A percentile compares a stretch with the other conserved stretches of the same genome.
phyloP scores from a whole-genome alignment of 2,329 filamentous ascomycete genomes.

The Hymenotorrendiella dingleyae region DNA sequence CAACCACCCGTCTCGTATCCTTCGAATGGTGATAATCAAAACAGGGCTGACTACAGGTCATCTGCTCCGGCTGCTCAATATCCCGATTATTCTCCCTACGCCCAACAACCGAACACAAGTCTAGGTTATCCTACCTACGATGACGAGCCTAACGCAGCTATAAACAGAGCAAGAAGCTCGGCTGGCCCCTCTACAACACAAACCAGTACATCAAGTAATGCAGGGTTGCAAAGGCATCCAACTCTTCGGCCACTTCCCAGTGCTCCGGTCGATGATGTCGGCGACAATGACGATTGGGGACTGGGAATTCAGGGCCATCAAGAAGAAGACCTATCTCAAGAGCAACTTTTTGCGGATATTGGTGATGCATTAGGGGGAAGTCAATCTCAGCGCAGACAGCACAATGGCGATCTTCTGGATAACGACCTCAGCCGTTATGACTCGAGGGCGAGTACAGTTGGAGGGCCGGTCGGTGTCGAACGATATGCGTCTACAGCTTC shows the following conservation, averaged over 20 bases:
- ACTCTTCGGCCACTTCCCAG: conserved; percentile 29
- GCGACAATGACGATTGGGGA: conserved; percentile 26
- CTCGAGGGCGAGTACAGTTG: conserved; percentile 44
- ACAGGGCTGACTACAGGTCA: conserved; percentile 21
- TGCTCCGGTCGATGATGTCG: conserved; percentile 25
- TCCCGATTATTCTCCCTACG: conserved; percentile 20
- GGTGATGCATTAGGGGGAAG: conserved; percentile 27
- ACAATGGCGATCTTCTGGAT: conserved; percentile 42
- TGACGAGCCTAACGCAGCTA: conserved; percentile 9
- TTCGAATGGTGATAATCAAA: conserved; percentile 24
- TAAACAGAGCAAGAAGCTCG: conserved; percentile 19
- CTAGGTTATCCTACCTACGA: conserved; percentile 16
- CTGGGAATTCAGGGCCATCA: conserved; percentile 16
- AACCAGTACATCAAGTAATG: conserved; percentile 7
- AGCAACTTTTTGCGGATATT: conserved; percentile 32
- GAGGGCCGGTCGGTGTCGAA: conserved; percentile 36
- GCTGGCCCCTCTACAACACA: conserved; percentile 17
- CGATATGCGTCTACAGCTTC: conserved; percentile 46
- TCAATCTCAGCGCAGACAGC: conserved; percentile 14
- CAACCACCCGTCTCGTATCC: conserved; percentile 22
- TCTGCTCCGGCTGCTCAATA: conserved; percentile 18
- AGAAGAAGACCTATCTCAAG: conserved; percentile 27
- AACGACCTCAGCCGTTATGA: conserved; percentile 46
- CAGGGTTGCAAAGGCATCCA: conserved; percentile 29
- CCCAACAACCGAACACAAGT: conserved; percentile 11